These are phyloP conservation scores for Friedmanniomyces simplex DNA, from an alignment of 495 filamentous ascomycete genomes.

Conservation along the genomic window DNA sequence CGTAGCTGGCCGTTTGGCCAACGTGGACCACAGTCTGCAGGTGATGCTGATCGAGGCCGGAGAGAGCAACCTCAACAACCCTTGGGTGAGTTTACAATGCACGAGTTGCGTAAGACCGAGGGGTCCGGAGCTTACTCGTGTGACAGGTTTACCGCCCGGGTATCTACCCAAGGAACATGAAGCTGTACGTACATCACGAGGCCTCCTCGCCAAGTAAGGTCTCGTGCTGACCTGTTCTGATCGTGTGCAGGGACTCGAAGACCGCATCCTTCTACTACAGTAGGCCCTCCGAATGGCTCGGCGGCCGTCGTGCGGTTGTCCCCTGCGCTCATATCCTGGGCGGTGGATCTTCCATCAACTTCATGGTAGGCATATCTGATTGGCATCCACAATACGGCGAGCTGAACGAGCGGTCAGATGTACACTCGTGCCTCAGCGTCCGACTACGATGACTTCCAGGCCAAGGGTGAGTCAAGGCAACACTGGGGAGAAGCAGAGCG, in stretches of 20 bases:
- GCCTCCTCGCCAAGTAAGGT: neutral
- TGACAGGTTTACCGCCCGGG: constrained; percentile 62
- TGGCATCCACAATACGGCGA: too few relatives aligned
- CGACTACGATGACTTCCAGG: constrained; percentile 77
- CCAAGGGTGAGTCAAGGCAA: constrained; percentile 34
- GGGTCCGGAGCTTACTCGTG: too few relatives aligned
- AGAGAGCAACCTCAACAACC: constrained; percentile 72
- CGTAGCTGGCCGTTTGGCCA: constrained; percentile 67
- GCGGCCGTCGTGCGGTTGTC: constrained; percentile 62
- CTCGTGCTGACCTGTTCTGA: too few relatives aligned
- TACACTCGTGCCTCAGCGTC: constrained; percentile 74
- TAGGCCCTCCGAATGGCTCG: constrained; percentile 60
- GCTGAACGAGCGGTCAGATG: constrained; percentile 44
- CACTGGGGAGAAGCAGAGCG: too few relatives aligned
- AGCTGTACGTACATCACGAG: constrained; percentile 32
- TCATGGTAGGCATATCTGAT: constrained; percentile 58
- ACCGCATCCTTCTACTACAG: constrained; percentile 80
- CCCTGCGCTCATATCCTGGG: constrained; percentile 71
- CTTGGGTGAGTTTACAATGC: too few relatives aligned
- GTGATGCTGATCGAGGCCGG: constrained; percentile 72
- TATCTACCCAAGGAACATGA: constrained; percentile 73
- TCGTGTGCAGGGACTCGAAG: constrained; percentile 65
- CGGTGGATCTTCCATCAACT: constrained; percentile 60
- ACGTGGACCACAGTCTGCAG: constrained; percentile 69
- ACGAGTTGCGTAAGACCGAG: too few relatives aligned